A percentile compares a stretch with the other conserved stretches of the same genome.
phyloP scores from a whole-genome alignment of 192 early-diverging fungal genomes.

The Coemansia sp. region DNA sequence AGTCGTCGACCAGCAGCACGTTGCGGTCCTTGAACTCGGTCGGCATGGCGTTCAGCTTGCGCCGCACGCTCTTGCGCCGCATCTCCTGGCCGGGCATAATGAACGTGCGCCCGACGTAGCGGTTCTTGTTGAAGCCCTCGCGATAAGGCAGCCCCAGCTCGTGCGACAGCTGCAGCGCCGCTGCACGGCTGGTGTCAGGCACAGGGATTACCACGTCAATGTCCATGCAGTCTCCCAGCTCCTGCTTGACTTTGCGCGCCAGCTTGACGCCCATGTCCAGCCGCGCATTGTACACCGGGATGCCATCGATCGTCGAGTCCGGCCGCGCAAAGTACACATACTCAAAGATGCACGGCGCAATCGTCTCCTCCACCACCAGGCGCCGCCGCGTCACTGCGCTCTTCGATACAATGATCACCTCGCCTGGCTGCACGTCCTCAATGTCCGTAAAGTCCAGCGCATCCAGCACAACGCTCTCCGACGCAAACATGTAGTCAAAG shows the following conservation, averaged over 20 bases:
- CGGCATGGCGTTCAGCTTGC: constrained; percentile 99
- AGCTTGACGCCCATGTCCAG: constrained; percentile 97
- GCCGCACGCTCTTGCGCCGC: constrained; percentile 86
- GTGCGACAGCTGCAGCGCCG: constrained; percentile 90
- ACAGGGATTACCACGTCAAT: constrained; percentile 99
- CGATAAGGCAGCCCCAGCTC: constrained; percentile 89
- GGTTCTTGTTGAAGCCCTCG: constrained; percentile 99
- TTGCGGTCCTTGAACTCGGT: constrained; percentile 96
- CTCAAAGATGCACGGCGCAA: constrained; percentile 99
- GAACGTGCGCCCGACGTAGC: constrained; percentile 98
- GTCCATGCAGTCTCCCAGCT: constrained; percentile 75
- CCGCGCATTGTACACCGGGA: constrained; percentile 97
- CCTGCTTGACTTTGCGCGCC: constrained; percentile 76
- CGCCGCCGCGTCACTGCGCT: constrained; percentile 67
- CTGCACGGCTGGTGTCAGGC: constrained; percentile 94
- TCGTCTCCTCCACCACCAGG: constrained; percentile 56
- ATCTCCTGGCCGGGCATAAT: constrained; percentile 98
- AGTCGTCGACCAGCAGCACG: constrained; percentile 98
- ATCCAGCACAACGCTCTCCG: constrained; percentile 94
- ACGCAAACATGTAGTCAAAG: constrained; percentile 97
- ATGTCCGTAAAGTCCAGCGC: constrained; percentile 88
- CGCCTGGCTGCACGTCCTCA: constrained; percentile 87
- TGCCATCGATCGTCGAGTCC: constrained; percentile 97
- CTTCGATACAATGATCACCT: constrained; percentile 92
- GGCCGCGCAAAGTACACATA: constrained; percentile 99